These are phyloP conservation scores for Mortierella sp. DNA, from an alignment of 371 early-diverging fungal species.

Conservation along the genomic window DNA sequence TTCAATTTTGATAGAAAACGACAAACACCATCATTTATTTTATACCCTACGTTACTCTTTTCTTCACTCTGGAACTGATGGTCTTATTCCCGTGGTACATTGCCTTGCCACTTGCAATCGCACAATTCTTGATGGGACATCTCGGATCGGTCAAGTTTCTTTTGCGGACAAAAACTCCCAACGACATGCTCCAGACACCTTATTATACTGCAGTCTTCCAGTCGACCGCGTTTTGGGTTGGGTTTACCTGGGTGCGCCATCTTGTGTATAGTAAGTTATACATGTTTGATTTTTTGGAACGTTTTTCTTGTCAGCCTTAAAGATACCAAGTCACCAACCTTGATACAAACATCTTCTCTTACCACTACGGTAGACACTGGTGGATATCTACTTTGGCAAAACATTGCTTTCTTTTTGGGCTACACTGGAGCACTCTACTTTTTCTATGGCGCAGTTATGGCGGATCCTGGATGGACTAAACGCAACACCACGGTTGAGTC, in stretches of 20 bases:
- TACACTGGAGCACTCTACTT: slow-evolving; percentile 74
- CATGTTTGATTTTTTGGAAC: background rate
- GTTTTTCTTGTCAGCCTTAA: background rate
- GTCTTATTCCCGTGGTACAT: slow-evolving; percentile 82
- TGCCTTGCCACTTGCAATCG: slow-evolving; percentile 76
- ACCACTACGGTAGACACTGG: slow-evolving; percentile 66
- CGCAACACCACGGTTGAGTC: slow-evolving; percentile 61
- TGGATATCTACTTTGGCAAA: slow-evolving; percentile 68
- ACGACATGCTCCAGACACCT: slow-evolving; percentile 81
- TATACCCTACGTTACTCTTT: slow-evolving; percentile 79
- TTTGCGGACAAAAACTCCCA: slow-evolving; percentile 65
- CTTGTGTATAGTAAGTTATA: slow-evolving; percentile 45
- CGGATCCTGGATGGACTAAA: slow-evolving; percentile 90
- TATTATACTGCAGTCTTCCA: slow-evolving; percentile 91
- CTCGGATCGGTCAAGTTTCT: slow-evolving; percentile 74
- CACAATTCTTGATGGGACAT: slow-evolving; percentile 70
- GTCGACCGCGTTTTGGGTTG: slow-evolving; percentile 80
- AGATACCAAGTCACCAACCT: background rate
- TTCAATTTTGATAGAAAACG: slow-evolving; percentile 58
- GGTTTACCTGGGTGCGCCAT: slow-evolving; percentile 71
- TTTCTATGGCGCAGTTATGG: slow-evolving; percentile 80
- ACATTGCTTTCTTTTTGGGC: slow-evolving; percentile 72
- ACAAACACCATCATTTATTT: slow-evolving; percentile 77
- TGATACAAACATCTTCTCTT: background rate
- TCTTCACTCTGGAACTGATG: slow-evolving; percentile 70